Conservation (phyloP, 2,329 filamentous ascomycete genomes). For the Teratosphaeria zuluensis region DNA sequence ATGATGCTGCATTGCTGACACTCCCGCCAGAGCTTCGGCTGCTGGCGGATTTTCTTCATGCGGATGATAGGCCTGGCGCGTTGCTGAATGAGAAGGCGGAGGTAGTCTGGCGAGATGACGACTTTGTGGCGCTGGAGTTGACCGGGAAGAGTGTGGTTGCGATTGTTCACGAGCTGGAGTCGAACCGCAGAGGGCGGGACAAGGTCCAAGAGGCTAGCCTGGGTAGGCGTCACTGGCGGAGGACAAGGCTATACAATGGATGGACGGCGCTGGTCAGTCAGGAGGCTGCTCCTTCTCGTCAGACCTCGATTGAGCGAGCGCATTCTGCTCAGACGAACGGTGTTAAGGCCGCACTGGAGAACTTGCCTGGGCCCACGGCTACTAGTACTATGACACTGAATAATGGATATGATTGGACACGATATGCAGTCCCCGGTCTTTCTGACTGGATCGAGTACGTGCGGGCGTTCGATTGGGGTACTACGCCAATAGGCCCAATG, state of each 20-base stretch:
- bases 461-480: conserved; percentile 20
- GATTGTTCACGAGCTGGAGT: neutral
- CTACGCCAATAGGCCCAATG: conserved; percentile 21
- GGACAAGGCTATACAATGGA: neutral
- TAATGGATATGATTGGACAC: conserved; percentile 18
- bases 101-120: neutral
- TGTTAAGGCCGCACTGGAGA: neutral
- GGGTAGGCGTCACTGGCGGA: neutral
- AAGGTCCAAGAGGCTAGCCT: neutral
- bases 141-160: neutral
- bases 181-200: neutral
- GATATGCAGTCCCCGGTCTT: conserved; percentile 10
- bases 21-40: neutral
- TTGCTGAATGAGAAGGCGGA: neutral
- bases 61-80: neutral
- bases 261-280: neutral
- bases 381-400: neutral
- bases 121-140: neutral
- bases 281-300: neutral
- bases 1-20: neutral
- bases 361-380: neutral
- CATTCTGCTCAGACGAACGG: neutral
- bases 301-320: neutral
- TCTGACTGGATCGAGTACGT: conserved; percentile 18
- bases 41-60: neutral